Conservation (phyloP, 257 asterid genomes). For the Fraxinus pennsylvanica region DNA sequence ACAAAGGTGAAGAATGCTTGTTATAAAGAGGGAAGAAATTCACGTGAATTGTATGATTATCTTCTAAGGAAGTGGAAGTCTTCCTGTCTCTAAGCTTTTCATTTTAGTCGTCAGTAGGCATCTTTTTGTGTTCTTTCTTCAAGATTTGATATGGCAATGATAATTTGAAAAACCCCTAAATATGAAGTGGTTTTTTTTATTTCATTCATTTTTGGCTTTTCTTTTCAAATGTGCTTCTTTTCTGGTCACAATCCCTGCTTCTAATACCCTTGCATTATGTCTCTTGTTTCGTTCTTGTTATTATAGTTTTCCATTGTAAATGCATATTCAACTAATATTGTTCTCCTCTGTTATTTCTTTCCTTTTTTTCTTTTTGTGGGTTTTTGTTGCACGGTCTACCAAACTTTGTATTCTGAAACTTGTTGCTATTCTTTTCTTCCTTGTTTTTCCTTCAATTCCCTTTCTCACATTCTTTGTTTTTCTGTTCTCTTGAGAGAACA, state of each 20-base stretch:
- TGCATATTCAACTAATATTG: background rate
- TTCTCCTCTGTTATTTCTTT: background rate
- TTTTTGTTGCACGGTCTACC: background rate
- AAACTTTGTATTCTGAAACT: background rate
- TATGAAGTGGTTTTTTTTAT: background rate
- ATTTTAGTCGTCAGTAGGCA: constrained; percentile 10
- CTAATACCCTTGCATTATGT: constrained; percentile 2
- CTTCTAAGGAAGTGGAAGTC: constrained; percentile 66
- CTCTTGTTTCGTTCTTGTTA: background rate
- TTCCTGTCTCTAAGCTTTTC: constrained; percentile 31
- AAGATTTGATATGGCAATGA: constrained; percentile 15
- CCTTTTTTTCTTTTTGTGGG: background rate
- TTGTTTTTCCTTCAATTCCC: background rate
- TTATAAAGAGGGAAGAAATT: constrained; percentile 46
- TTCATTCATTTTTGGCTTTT: background rate
- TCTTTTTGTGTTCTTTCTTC: constrained; percentile 11
- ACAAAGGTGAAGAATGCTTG: constrained; percentile 52
- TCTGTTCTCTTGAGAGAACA: background rate
- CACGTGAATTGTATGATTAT: constrained; percentile 54
- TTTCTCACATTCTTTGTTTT: background rate
- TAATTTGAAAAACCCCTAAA: constrained; percentile 15
- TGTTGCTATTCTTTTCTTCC: background rate
- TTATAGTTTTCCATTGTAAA: background rate
- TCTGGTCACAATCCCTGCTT: constrained; percentile 10
- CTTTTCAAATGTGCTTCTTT: constrained; percentile 7